These are phyloP conservation scores for Coelastrella sp. DNA, from an alignment of 139 green algal species.

Conservation along the genomic window DNA sequence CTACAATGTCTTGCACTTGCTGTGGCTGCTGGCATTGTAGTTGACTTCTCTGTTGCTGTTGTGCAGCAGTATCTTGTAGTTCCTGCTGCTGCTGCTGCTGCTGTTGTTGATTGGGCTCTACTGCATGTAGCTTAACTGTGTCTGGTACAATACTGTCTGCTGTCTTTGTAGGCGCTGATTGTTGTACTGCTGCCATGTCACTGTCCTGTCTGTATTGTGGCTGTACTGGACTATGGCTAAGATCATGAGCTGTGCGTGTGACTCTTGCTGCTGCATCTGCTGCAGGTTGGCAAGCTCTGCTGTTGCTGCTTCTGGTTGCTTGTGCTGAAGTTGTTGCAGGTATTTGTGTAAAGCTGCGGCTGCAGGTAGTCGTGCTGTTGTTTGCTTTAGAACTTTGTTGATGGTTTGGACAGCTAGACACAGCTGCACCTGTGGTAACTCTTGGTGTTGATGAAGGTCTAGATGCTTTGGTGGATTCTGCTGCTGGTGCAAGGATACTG, in stretches of 20 bases:
- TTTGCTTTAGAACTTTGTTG: too few species aligned
- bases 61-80: neutral
- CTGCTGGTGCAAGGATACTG: too few species aligned
- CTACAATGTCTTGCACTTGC: too few species aligned
- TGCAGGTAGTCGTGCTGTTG: too few species aligned
- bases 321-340: neutral
- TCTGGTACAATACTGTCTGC: neutral
- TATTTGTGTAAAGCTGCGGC: neutral
- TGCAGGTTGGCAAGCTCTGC: neutral
- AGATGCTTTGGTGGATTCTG: too few species aligned
- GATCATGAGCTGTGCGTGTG: neutral
- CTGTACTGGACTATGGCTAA: neutral
- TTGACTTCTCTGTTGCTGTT: neutral
- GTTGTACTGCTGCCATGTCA: neutral
- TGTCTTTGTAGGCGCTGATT: neutral
- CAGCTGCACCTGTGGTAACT: too few species aligned
- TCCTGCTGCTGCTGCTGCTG: neutral
- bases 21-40: neutral
- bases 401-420: too few species aligned
- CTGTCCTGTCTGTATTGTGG: neutral
- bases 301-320: neutral
- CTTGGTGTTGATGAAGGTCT: too few species aligned
- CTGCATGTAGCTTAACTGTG: conserved; percentile 15
- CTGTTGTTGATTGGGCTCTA: neutral
- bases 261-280: neutral